A percentile compares a stretch with the other conserved stretches of the same genome.
phyloP scores from a whole-genome alignment of 2,329 filamentous ascomycete genomes.

The Fusarium tjaetaba region DNA sequence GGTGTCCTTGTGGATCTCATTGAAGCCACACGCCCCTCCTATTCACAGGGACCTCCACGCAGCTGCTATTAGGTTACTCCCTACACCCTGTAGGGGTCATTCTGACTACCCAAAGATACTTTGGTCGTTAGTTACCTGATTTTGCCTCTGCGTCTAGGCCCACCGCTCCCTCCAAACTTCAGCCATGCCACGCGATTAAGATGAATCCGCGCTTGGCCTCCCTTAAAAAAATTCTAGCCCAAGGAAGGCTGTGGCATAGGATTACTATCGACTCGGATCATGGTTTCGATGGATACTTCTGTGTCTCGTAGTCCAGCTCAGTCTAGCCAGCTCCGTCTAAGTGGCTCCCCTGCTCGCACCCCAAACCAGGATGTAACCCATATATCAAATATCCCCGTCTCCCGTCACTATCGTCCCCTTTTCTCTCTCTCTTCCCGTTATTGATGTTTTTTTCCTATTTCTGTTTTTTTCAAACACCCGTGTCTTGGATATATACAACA shows the following conservation, averaged over 20 bases:
- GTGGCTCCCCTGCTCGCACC: conserved; percentile 18
- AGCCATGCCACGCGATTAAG: conserved; percentile 12
- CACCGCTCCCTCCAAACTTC: neutral
- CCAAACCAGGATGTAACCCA: conserved; percentile 24
- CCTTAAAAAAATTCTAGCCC: conserved; percentile 1
- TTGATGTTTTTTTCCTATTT: conserved; percentile 31
- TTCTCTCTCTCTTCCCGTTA: conserved; percentile 36
- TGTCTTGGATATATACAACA: conserved; percentile 14
- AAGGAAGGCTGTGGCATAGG: neutral
- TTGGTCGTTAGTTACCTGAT: conserved; percentile 1
- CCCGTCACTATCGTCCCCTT: conserved; percentile 29
- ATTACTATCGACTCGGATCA: neutral
- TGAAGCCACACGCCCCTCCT: conserved; percentile 2
- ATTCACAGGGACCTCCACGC: neutral
- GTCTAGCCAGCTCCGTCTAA: conserved; percentile 22
- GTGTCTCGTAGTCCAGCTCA: conserved; percentile 7
- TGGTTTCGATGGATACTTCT: conserved; percentile 5
- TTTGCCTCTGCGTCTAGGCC: conserved; percentile 3
- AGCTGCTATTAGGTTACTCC: neutral
- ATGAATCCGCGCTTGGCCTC: conserved; percentile 7
- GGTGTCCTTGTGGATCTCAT: neutral
- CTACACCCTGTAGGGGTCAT: neutral
- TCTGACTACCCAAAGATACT: neutral
- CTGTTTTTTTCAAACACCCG: conserved; percentile 18
- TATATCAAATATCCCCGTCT: conserved; percentile 37